Percentiles rank a stretch among this genome's conserved stretches.
These are phyloP conservation scores for Malassezia globosa DNA, from an alignment of 1,284 basidiomycete species.

Conservation along the genomic window DNA sequence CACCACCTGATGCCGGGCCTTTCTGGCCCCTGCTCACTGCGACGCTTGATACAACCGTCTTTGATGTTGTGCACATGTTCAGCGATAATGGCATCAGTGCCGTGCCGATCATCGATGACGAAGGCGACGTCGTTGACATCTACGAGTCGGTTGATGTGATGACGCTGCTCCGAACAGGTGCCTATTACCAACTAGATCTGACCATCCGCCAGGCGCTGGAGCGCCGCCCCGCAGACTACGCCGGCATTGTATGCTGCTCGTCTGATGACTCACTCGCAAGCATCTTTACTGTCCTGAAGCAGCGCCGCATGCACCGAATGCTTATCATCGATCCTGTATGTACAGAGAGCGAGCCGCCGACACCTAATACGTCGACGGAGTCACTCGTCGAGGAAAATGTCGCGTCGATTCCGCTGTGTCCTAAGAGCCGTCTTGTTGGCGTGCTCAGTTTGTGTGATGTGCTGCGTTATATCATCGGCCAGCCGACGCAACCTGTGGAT, in stretches of 20 bases:
- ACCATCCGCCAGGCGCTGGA: conserved; percentile 88
- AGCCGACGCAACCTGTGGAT: conserved; percentile 3
- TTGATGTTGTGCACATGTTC: conserved; percentile 98
- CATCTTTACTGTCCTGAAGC: conserved; percentile 80
- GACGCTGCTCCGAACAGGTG: conserved; percentile 67
- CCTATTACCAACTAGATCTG: conserved; percentile 83
- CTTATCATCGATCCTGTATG: conserved; percentile 32
- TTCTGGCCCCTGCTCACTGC: conserved; percentile 87
- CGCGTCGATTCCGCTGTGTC: background rate
- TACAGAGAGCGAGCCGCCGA: background rate
- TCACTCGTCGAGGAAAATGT: background rate
- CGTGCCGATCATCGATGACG: conserved; percentile 85
- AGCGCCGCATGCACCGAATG: conserved; percentile 80
- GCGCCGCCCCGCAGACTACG: conserved; percentile 76
- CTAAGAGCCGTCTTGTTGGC: conserved; percentile 24
- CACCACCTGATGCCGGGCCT: conserved; percentile 48
- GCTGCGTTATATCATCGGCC: conserved; percentile 38
- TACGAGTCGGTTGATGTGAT: conserved; percentile 99
- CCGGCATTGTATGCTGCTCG: conserved; percentile 89
- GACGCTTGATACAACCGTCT: conserved; percentile 79
- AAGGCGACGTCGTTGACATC: conserved; percentile 86
- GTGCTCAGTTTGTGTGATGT: conserved; percentile 42
- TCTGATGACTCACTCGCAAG: conserved; percentile 86
- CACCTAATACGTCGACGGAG: background rate
- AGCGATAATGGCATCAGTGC: conserved; percentile 89